phyloP scores from a whole-genome alignment of 169 alveolate genomes.

The Eimeria praecox region DNA sequence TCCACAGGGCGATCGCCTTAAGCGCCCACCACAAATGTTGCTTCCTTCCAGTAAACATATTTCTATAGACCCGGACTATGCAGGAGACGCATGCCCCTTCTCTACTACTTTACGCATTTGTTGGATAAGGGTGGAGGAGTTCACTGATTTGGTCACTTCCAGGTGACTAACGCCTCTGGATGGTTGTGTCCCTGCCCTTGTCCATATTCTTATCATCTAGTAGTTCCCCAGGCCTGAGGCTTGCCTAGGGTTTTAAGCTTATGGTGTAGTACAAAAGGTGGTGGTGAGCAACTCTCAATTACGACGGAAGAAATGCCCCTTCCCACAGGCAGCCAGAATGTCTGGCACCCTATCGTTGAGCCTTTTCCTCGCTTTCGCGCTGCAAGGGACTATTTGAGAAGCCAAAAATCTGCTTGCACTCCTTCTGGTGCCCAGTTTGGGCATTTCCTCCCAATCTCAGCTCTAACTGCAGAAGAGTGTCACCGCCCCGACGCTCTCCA shows the following conservation, averaged over 20 bases:
- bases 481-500: neutral
- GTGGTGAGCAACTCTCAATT: neutral
- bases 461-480: neutral
- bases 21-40: neutral
- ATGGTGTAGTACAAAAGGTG: neutral
- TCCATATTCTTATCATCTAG: no score
- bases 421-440: neutral
- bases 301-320: slow-evolving; percentile 13
- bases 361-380: neutral
- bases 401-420: neutral
- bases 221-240: no score
- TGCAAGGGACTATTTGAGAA: slow-evolving; percentile 40
- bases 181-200: neutral
- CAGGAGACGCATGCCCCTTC: neutral
- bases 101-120: neutral
- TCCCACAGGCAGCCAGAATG: neutral
- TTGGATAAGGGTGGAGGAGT: neutral
- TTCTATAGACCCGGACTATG: neutral
- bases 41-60: neutral
- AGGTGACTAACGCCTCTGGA: neutral
- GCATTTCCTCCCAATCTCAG: neutral
- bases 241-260: neutral
- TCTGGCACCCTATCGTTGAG: neutral
- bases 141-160: neutral
- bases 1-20: neutral